phyloP scores from a whole-genome alignment of 169 alveolate species.

The Eimeria sp. region DNA sequence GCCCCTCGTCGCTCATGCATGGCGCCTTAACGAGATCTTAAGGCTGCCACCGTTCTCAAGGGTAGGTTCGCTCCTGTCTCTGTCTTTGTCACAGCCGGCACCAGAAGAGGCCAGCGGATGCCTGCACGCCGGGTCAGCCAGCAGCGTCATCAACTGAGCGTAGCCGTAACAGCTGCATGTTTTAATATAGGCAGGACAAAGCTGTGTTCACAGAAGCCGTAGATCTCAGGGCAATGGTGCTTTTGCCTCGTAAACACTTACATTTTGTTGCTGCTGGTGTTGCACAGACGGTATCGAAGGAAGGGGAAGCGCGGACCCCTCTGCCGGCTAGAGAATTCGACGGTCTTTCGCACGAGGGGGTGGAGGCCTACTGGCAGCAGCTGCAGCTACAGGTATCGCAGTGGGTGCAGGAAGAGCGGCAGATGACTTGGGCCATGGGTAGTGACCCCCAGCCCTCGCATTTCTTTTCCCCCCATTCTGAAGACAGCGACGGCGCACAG shows the following conservation, averaged over 20 bases:
- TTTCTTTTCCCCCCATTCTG: constrained; percentile 35
- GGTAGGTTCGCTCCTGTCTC: background rate
- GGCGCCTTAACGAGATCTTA: constrained; percentile 27
- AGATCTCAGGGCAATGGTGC: too few species aligned
- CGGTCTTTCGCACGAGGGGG: constrained; percentile 58
- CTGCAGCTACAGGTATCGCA: constrained; percentile 56
- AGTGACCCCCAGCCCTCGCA: constrained; percentile 35
- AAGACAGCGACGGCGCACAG: background rate
- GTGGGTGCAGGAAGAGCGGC: constrained; percentile 24
- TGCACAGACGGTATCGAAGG: constrained; percentile 4
- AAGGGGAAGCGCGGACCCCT: background rate
- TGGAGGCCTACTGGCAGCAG: constrained; percentile 63
- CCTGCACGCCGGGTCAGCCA: background rate
- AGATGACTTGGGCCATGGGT: constrained; percentile 31
- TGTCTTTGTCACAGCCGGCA: background rate
- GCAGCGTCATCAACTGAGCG: too few species aligned
- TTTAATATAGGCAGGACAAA: background rate
- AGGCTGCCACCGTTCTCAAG: constrained; percentile 39
- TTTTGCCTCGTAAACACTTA: background rate
- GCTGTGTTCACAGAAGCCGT: too few species aligned
- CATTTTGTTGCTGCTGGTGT: background rate
- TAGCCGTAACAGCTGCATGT: background rate
- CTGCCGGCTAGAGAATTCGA: background rate
- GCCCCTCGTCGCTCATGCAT: background rate
- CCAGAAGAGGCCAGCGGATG: background rate